Base-by-base conservation (phyloP, 1,139 yeast genomes). In the Lodderomyces pseudojiufengensis region DNA sequence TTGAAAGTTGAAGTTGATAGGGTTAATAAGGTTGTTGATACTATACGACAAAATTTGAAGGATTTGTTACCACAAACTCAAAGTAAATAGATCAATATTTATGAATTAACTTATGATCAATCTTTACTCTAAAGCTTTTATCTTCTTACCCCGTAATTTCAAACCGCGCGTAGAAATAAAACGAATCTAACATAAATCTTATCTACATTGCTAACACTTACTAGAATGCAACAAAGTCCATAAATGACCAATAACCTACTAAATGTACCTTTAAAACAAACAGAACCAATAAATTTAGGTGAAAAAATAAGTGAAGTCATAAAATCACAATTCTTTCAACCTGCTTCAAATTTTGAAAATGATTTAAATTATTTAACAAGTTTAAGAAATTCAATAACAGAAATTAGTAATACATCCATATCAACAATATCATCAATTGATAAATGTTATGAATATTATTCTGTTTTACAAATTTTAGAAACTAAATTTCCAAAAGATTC, bases 271-370 rank as follows among this genome's bases (percentile, higher is more conserved):
- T 62, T 73, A 16, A 59, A 83, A 36, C 63, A 67, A 39, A 71
- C 87, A 1, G 64, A 66, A 26, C 61, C 63, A 2, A 52, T 75
- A 1, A 70, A 72, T 35, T 51, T 84, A 12, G 70, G 70, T 1
- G 49, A 54, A 0, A 66, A 62, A n/a, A 57, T 86, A 12, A 54
- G 67, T 3, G 59, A 63, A 10, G 60, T 78, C 24, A 84, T 86
- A 26, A 66, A 75, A 33, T 54, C 60, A 18, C 83, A 81, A 39
- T 84, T 76, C 48, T 80, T 76, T 53, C 95, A 85, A 55, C 66
- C 84, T 2, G 70, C 86, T 1, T 63, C 76, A 3, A 63, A 65
- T 7, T 84, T 82, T 49, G 66, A 68, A 15, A 49, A 55, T 3
- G 94, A 84, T 51, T 57, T 84, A 22, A 52, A 53, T 2, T 57